phyloP scores from a whole-genome alignment of 176 grass and related monocot species.

The Raddia guianensis region DNA sequence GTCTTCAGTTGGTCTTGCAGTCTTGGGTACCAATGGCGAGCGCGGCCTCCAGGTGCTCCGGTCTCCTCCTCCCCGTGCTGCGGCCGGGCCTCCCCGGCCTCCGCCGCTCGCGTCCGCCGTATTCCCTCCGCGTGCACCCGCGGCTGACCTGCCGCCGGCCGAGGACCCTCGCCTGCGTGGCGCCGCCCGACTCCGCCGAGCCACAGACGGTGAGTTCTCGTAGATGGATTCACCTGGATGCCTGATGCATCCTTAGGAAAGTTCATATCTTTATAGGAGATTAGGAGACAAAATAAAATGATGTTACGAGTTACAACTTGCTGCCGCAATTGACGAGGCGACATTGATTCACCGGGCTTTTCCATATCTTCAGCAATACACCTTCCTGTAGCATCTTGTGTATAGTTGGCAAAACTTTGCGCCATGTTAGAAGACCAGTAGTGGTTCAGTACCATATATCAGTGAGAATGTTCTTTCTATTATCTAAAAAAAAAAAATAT shows the following conservation, averaged over 20 bases:
- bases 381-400: not conserved
- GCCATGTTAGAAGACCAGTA: not conserved
- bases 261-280: not conserved
- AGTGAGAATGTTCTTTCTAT: not conserved
- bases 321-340: not conserved
- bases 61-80: conserved; percentile 51
- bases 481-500: too few relatives aligned
- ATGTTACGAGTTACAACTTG: not conserved
- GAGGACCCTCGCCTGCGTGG: conserved; percentile 38
- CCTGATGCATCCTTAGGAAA: not conserved
- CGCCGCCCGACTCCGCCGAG: conserved; percentile 52
- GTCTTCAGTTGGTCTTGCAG: not conserved
- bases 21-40: conserved; percentile 48
- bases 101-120: not conserved
- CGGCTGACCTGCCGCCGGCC: conserved; percentile 14
- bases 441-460: not conserved
- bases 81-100: conserved; percentile 18
- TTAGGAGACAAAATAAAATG: not conserved
- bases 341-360: not conserved
- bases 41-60: conserved; percentile 54
- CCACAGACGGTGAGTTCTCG: conserved; percentile 37
- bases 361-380: not conserved
- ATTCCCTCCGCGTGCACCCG: conserved; percentile 6
- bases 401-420: not conserved
- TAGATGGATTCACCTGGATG: not conserved